Base-by-base conservation (phyloP, 768 basidiomycete species). In the Cystoderma amianthinum region DNA sequence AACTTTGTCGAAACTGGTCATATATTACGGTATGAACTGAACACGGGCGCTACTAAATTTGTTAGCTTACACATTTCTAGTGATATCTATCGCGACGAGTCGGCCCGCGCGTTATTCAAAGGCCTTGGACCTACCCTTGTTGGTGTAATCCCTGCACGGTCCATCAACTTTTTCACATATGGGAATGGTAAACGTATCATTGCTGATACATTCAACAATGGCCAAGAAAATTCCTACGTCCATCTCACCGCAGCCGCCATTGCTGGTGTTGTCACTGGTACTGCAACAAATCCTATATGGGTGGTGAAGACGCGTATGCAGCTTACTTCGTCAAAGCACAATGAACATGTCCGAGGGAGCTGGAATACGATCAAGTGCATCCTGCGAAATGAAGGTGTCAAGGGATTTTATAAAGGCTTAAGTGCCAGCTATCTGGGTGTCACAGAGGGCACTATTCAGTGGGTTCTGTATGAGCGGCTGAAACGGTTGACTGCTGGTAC, bases 221-320 rank as follows among this genome's bases (percentile, higher is more conserved):
- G 92, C 18, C 52, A 77, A 46, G 92, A 97, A 61, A 94, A 88
- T 60, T 71, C 85, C 0, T 78, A 73, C 47, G 83, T 99, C 0
- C 94, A 98, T 59, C 80, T 98, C 17, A 46, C 69, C 1, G 87
- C 95, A 0, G 96, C 94, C 1, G 85, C 89, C 0, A 55, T 81
- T 7, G 95, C 95, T 1, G 94, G 95, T 1, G 67, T 98, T 48
- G 68, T 72, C 22, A 99, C 96, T 0, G 78, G 93, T 3, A 84
- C 90, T 0, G 90, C 80, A 9, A 98, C 96, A 16, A 99, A 99
- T 59, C 96, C 96, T 0, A 95, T 99, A 18, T 99, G 96, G 96
- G 96, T 99, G 36, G 91, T 99, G 46, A 99, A 98, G 62, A 99
- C 96, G 33, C 82, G 95, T 5, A 54, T 99, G 41, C 96, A 99